Evolutionary conservation across 768 basidiomycete species (phyloP).

Genomic region (Podaxis sp.): DNA sequence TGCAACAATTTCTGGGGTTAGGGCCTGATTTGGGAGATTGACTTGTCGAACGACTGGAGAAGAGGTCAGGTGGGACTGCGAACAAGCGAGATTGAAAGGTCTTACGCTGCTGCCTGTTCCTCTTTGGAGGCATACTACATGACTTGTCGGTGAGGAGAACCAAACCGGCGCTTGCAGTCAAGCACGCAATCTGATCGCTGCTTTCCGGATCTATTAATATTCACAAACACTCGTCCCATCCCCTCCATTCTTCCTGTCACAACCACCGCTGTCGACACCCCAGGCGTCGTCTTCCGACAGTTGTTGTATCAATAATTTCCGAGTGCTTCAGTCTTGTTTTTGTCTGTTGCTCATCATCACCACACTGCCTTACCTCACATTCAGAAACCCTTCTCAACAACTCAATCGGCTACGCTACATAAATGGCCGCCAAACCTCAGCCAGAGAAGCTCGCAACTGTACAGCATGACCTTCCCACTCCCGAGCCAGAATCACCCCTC

Average conservation of each 20-base stretch:
- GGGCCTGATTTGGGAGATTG: constrained; percentile 32
- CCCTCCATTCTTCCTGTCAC: not conserved
- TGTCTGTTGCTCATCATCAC: not conserved
- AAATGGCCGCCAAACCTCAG: not conserved
- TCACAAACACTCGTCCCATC: not conserved
- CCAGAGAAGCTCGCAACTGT: not conserved
- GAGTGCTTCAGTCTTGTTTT: not conserved
- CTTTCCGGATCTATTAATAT: constrained; percentile 3
- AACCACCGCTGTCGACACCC: not conserved
- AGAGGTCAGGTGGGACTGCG: not conserved
- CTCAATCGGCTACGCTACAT: not conserved
- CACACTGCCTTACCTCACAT: too few relatives aligned
- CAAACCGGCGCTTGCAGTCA: not conserved
- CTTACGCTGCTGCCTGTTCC: constrained; percentile 46
- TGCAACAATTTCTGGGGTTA: constrained; percentile 64
- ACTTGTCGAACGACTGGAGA: constrained; percentile 46
- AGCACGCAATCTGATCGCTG: constrained; percentile 27
- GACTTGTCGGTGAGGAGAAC: constrained; percentile 8
- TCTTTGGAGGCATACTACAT: constrained; percentile 41
- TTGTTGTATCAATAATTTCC: not conserved
- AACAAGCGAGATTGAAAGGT: not conserved
- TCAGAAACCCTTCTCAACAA: too few relatives aligned
- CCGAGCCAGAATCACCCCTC: constrained; percentile 75
- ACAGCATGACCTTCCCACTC: constrained; percentile 64
- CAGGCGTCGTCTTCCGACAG: not conserved